Evolutionary conservation across 1,284 basidiomycete genomes (phyloP), one percentile per base, ranked within the genome.

Genomic region (Xerocomus minutiporus): DNA sequence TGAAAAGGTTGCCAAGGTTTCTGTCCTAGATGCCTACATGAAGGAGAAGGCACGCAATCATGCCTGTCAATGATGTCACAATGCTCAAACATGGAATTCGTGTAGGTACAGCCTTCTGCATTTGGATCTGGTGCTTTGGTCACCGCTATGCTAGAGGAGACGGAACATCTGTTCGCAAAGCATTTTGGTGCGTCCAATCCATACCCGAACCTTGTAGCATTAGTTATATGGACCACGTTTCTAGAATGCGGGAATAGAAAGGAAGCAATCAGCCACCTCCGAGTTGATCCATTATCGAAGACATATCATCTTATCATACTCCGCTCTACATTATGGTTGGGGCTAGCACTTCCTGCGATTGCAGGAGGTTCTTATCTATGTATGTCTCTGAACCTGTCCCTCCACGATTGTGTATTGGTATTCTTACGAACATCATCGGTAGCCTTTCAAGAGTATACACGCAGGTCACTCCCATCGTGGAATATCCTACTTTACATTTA

Each of bases 161-260:
- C 86, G 70, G 90, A 93, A 62, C 75, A 79, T 1, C 70, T 88
- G 39, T 96, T 85, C 69, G 84, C 90, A 3, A 67, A 71, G 17
- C 79, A 81, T 41, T 95, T 95, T 61, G 80, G 91, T 93, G 62
- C 44, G 82, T 69, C 34, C 8, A 23, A 11, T 31, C 39, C 26
- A 13, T 13, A 5, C 25, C 9, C 7, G 23, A 28, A 9, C 8
- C 2, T n/a, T 17, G 23, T n/a, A 15, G 5, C 11, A 31, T 31
- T 8, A 25, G 3, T n/a, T 44, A 23, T 17, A 32, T 17, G 20
- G 17, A 31, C 11, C 8, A 43, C 23, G n/a, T 36, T 25, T 38
- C n/a, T 50, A 93, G 94, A 88, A 60, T 80, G 82, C 35, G 94
- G 93, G 3, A 83, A 97, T 68, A 79, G 76, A 60, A 97, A 96